These are phyloP conservation scores for Pisolithus sp. DNA, from an alignment of 768 basidiomycete species.

Conservation along the genomic window DNA sequence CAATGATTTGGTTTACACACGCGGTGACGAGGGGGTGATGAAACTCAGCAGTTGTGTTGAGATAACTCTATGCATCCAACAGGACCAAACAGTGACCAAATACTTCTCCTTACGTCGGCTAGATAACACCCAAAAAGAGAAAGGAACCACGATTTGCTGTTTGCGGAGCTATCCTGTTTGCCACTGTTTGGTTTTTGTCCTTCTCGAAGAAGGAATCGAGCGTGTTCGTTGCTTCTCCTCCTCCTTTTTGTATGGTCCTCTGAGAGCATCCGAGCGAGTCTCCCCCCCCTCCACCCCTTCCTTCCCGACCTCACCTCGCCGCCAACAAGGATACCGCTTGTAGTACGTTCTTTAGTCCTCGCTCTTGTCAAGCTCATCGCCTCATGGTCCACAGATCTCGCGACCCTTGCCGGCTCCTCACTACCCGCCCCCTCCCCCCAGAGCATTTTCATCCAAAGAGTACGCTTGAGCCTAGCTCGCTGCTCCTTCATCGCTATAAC, in stretches of 20 bases:
- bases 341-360: conserved; percentile 24
- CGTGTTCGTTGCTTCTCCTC: no score
- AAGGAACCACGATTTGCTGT: no score
- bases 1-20: no score
- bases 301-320: conserved; percentile 40
- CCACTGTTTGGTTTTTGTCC: no score
- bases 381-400: conserved; percentile 54
- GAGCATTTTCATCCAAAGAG: conserved; percentile 34
- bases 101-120: no score
- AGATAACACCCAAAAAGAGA: no score
- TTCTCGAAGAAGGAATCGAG: no score
- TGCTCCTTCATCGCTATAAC: conserved; percentile 25
- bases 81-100: no score
- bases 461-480: conserved; percentile 75
- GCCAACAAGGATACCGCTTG: conserved; percentile 50
- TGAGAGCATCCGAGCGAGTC: conserved; percentile 11
- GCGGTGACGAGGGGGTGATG: no score
- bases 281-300: conserved; percentile 10
- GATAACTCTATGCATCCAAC: no score
- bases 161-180: no score
- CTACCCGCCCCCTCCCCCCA: conserved; percentile 35
- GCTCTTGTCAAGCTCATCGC: background rate
- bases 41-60: no score
- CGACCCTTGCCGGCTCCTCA: conserved; percentile 89
- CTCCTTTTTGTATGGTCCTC: conserved; percentile 30